These are phyloP conservation scores for Trichoderma endophyticum DNA, from an alignment of 2,329 filamentous ascomycete genomes.

Conservation along the genomic window DNA sequence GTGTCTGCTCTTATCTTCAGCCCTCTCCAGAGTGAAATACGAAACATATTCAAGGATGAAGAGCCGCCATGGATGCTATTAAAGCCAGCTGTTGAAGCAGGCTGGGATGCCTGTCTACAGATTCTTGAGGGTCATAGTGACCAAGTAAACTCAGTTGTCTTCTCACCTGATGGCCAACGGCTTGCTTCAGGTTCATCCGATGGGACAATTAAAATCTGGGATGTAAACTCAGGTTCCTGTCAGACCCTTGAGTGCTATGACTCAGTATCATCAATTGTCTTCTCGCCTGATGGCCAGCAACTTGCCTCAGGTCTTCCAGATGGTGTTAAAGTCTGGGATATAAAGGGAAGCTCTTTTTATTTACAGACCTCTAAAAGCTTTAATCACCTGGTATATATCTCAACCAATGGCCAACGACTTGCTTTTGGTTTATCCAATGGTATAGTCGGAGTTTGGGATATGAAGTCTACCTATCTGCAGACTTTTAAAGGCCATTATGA, in stretches of 20 bases:
- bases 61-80: not conserved
- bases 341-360: not conserved
- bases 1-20: not conserved
- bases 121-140: conserved; percentile 6
- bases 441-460: not conserved
- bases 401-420: not conserved
- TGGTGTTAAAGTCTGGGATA: not conserved
- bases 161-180: not conserved
- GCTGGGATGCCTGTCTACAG: not conserved
- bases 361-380: not conserved
- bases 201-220: not conserved
- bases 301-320: not conserved
- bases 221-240: not conserved
- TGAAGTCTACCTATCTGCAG: not conserved
- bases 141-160: not conserved
- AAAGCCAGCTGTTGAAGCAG: not conserved
- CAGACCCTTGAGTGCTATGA: conserved; percentile 17
- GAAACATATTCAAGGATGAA: not conserved
- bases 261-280: not conserved
- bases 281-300: not conserved
- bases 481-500: not conserved
- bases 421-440: not conserved
- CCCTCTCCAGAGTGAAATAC: not conserved
- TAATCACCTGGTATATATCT: not conserved
- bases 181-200: not conserved